These are phyloP conservation scores for Mortierella sp. DNA, from an alignment of 371 early-diverging fungal species.

Conservation along the genomic window DNA sequence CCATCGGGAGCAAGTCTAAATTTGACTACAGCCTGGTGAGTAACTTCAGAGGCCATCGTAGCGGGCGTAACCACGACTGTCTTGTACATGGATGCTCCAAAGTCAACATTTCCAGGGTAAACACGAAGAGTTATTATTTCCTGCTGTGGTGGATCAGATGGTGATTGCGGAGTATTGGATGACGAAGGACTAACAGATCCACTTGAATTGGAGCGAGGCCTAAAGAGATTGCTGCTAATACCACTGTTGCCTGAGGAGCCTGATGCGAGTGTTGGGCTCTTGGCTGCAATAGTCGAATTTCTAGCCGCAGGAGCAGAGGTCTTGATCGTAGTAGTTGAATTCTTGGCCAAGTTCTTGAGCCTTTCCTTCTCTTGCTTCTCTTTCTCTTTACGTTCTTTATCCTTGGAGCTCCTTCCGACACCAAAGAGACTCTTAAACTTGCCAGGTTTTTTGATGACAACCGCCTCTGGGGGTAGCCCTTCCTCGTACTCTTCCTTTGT, in stretches of 20 bases:
- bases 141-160: constrained; percentile 18
- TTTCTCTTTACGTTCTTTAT: constrained; percentile 54
- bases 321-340: not conserved
- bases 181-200: constrained; percentile 29
- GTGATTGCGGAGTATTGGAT: constrained; percentile 3
- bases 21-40: constrained; percentile 62
- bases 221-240: constrained; percentile 29
- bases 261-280: not conserved
- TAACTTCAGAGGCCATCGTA: constrained; percentile 66
- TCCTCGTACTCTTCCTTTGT: constrained; percentile 45
- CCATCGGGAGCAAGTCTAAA: constrained; percentile 62
- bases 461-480: constrained; percentile 32
- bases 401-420: constrained; percentile 54
- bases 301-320: not conserved
- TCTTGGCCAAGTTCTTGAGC: constrained; percentile 33
- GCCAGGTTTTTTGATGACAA: constrained; percentile 47
- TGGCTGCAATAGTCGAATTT: not conserved
- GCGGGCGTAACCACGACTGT: constrained; percentile 61
- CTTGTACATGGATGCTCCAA: constrained; percentile 63
- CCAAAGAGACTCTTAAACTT: constrained; percentile 57
- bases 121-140: constrained; percentile 55
- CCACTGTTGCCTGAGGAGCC: constrained; percentile 4
- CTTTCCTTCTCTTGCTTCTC: constrained; percentile 44
- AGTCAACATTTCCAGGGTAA: constrained; percentile 68
- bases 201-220: constrained; percentile 51